Evolutionary conservation across 495 filamentous ascomycete species (phyloP), one percentile per base, ranked within the genome.

Genomic region (Acidiella bohemica): DNA sequence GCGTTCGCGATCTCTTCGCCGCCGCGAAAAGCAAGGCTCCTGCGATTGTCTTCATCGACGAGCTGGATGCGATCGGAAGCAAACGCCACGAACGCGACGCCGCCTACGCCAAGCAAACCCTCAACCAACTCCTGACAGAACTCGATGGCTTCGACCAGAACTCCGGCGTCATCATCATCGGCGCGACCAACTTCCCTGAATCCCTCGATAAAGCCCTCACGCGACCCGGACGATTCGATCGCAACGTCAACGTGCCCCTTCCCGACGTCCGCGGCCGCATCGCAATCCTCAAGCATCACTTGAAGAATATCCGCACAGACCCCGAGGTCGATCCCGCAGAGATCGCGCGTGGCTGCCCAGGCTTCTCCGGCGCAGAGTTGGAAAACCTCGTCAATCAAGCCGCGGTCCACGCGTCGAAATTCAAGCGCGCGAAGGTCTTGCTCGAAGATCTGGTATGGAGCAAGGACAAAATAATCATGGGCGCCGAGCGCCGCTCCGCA

Each of bases 391-490:
- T 93, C 50, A 97, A 97, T 60, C 84, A 94, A 61, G 90, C 90
- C 24, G 90, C 90, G 7, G 78, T 96, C 25, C 84, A 79, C 50
- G 90, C 90, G 12, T 84, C 80, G 57, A 81, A 86, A 57, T 68
- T 77, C 36, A 88, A 83, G 60, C 69, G 76, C 12, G 61, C 60
- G 30, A 72, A 73, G 30, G 86, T 97, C 46, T 65, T 69, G 16
- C 78, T 84, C 55, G 56, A 68, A 14, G 84, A 96, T 54, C 81
- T 97, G 39, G 90, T 95, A 47, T 96, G 85, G 84, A 88, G 90
- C 32, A 95, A 92, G 59, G 90, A 97, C 66, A 93, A 87, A 62
- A 84, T 97, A 41, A 79, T 96, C 65, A 93, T 97, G 83, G 90
- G 90, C 32, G 83, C 88, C 22, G 90, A 96, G 65, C 73, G 79